These are phyloP conservation scores for Lavandula angustifolia DNA, from an alignment of 257 asterid species.

Conservation along the genomic window DNA sequence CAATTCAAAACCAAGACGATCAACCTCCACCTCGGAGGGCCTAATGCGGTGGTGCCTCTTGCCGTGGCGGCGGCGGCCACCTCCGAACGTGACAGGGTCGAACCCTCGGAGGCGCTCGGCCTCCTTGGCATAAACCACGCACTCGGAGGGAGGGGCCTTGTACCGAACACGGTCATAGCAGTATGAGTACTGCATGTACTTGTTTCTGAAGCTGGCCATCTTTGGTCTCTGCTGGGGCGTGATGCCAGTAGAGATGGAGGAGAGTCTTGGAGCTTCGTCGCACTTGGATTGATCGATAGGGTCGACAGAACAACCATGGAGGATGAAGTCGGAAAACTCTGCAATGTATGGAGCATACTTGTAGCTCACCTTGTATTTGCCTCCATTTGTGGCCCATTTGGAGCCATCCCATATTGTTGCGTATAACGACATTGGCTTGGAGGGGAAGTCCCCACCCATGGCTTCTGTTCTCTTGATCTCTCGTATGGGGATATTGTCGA, in stretches of 20 bases:
- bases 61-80: conserved; percentile 50
- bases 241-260: conserved; percentile 43
- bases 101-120: conserved; percentile 57
- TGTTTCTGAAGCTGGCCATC: conserved; percentile 60
- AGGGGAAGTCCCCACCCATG: conserved; percentile 88
- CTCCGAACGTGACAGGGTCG: conserved; percentile 69
- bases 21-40: conserved; percentile 30
- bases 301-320: conserved; percentile 75
- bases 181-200: conserved; percentile 72
- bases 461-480: conserved; percentile 63
- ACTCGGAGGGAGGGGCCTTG: conserved; percentile 56
- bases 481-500: conserved; percentile 76
- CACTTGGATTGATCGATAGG: conserved; percentile 57
- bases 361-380: conserved; percentile 66
- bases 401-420: conserved; percentile 97
- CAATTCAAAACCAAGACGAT: conserved; percentile 21
- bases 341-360: conserved; percentile 75
- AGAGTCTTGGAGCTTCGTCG: conserved; percentile 26
- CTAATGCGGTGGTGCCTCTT: conserved; percentile 51
- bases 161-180: conserved; percentile 74
- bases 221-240: conserved; percentile 41
- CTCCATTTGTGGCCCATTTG: conserved; percentile 86
- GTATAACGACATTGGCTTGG: conserved; percentile 78
- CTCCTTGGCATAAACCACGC: conserved; percentile 54
- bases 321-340: conserved; percentile 62